These are phyloP conservation scores for Blastocladiella britannica DNA, from an alignment of 192 early-diverging fungal species.

Conservation along the genomic window DNA sequence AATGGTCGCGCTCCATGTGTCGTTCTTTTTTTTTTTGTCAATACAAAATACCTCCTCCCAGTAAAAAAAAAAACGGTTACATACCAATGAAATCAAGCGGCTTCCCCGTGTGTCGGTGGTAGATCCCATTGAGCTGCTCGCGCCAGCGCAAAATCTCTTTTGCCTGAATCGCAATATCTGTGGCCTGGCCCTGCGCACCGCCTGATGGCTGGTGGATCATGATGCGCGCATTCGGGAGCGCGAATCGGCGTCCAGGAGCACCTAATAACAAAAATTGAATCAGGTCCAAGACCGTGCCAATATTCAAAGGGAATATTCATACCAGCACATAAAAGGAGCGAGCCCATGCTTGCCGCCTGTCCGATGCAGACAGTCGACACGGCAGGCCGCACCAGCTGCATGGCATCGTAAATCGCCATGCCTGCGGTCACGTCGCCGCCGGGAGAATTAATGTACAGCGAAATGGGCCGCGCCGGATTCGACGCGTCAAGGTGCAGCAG, in stretches of 20 bases:
- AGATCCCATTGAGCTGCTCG: conserved; percentile 63
- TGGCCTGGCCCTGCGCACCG: conserved; percentile 80
- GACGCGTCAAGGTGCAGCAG: conserved; percentile 86
- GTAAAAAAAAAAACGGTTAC: background rate
- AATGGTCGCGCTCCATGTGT: conserved; percentile 84
- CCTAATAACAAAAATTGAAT: conserved; percentile 9
- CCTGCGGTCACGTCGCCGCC: conserved; percentile 89
- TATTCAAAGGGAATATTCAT: conserved; percentile 1
- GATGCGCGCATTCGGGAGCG: conserved; percentile 74
- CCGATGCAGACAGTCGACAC: conserved; percentile 89
- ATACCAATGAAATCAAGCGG: conserved; percentile 58
- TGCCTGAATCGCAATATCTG: conserved; percentile 93
- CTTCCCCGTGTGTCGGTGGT: conserved; percentile 68
- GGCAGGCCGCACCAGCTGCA: conserved; percentile 15
- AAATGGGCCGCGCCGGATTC: conserved; percentile 80
- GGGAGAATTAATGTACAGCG: conserved; percentile 93
- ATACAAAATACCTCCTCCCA: background rate
- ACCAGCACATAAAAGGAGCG: conserved; percentile 70
- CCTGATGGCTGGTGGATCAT: conserved; percentile 98
- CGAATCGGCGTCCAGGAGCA: conserved; percentile 60
- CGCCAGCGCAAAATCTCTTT: conserved; percentile 77
- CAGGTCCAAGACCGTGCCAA: background rate
- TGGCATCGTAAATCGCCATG: conserved; percentile 81
- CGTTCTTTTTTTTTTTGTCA: conserved; percentile 27
- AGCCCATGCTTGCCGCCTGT: conserved; percentile 97